phyloP scores from a whole-genome alignment of 306 rosid species.

The Castanopsis chinensis region DNA sequence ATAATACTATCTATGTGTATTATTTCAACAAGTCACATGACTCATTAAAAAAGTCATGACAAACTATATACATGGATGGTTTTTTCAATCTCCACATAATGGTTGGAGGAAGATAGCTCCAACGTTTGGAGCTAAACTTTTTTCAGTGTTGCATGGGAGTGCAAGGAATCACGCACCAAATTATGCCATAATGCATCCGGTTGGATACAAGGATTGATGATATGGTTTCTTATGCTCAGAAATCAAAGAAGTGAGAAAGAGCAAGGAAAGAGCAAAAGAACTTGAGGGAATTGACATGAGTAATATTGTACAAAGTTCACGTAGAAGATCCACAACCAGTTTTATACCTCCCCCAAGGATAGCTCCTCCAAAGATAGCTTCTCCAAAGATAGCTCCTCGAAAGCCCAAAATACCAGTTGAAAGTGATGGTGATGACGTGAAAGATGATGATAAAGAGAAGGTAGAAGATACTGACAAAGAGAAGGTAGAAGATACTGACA shows the following conservation, averaged over 20 bases:
- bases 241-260: conserved; percentile 79
- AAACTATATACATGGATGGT: too few species aligned
- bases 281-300: conserved; percentile 95
- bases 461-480: conserved; percentile 20
- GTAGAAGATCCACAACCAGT: conserved; percentile 72
- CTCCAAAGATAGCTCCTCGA: too few species aligned
- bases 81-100: too few species aligned
- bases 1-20: too few species aligned
- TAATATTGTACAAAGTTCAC: conserved; percentile 83
- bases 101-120: too few species aligned
- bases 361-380: too few species aligned
- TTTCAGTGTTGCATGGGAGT: conserved; percentile 1
- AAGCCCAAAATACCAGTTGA: conserved; percentile 49
- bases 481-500: conserved; percentile 24
- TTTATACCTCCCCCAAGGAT: conserved; percentile 64
- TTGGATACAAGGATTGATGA: conserved; percentile 3
- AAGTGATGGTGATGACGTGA: conserved; percentile 47
- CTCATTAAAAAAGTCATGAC: too few species aligned
- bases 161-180: not conserved
- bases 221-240: conserved; percentile 43
- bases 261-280: conserved; percentile 86
- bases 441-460: conserved; percentile 42
- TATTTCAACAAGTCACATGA: too few species aligned
- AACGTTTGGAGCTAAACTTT: too few species aligned
- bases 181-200: conserved; percentile 1